Evolutionary conservation across 2,329 filamentous ascomycete species (phyloP), one percentile per base, ranked within the genome.

Genomic region (Macrophomina tecta): DNA sequence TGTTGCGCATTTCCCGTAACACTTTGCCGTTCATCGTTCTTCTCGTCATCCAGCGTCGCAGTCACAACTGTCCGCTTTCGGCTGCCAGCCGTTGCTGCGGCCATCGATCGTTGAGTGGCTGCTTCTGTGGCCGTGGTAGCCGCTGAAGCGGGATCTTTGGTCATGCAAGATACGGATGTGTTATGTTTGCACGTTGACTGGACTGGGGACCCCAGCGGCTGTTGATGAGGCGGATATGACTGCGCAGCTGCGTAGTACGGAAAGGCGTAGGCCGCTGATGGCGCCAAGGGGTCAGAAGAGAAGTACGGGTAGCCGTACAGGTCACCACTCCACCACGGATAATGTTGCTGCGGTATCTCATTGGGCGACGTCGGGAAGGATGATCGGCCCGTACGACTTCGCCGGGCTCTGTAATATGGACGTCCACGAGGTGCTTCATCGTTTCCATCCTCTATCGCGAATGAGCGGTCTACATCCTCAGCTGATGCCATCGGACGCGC

Each of bases 201-300:
- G 2, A 23, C 12, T 6, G 36, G 58, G 28, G 32, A 3, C 8
- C 18, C 42, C 9, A 11, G 42, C 42, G 36, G 30, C 45, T 62
- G 28, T 14, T 49, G 32, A 36, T 18, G 30, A 16, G 30, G 18
- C 30, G 30, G 40, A 14, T 14, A 32, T 23, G 45, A 11, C 30
- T 38, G 58, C 3, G 38, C 14, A 34, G 55, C 16, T n/a, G 23
- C 55, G 46, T 62, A 49, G 45, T 62, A 62, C 32, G 45, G 42
- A 45, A 48, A 62, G 42, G 23, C 14, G 23, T 28, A 45, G 32
- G 18, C 58, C 11, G 45, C 16, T 9, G 32, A n/a, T 28, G 42
- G 32, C 16, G 45, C 32, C 18, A 38, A n/a, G 2, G 58, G 34
- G 16, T 36, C 16, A 14, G 42, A 16, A 30, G 18, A 49, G 28